These are phyloP conservation scores for Hirschfeldia incana DNA, from an alignment of 345 rosid genomes.

Conservation along the genomic window DNA sequence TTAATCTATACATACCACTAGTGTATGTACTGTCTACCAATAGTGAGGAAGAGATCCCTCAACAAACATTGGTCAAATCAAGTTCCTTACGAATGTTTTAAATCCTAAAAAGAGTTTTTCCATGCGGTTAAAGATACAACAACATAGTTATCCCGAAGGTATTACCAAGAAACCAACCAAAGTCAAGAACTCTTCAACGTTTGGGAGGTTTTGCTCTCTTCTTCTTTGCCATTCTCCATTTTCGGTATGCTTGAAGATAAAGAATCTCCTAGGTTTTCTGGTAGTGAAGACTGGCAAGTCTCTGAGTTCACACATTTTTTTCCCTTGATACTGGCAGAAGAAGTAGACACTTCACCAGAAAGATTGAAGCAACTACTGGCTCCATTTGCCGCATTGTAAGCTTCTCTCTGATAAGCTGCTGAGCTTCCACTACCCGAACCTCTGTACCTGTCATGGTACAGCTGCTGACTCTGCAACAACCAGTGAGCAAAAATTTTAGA, in stretches of 20 bases:
- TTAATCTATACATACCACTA: not conserved
- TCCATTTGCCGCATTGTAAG: slow-evolving; percentile 18
- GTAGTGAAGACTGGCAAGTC: slow-evolving; percentile 17
- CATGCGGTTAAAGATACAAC: slow-evolving; percentile 9
- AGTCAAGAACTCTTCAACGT: slow-evolving; percentile 21
- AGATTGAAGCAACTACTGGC: slow-evolving; percentile 32
- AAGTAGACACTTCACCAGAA: slow-evolving; percentile 51
- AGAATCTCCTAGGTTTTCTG: slow-evolving; percentile 25
- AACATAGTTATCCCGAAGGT: slow-evolving; percentile 10
- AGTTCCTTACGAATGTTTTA: slow-evolving; percentile 12
- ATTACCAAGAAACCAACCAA: slow-evolving; percentile 22
- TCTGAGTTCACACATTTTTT: slow-evolving; percentile 21
- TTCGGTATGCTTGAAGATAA: slow-evolving; percentile 31
- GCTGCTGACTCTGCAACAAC: slow-evolving; percentile 47
- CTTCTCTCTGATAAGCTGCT: slow-evolving; percentile 29
- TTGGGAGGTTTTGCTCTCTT: slow-evolving; percentile 25
- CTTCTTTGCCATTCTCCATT: slow-evolving; percentile 28
- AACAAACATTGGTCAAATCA: slow-evolving; percentile 17
- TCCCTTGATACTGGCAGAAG: slow-evolving; percentile 42
- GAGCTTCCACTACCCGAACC: slow-evolving; percentile 4
- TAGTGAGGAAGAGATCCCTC: slow-evolving; percentile 24
- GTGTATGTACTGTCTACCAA: slow-evolving; percentile 1
- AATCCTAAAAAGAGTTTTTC: slow-evolving; percentile 22
- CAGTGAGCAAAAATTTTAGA: slow-evolving; percentile 20
- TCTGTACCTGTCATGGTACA: slow-evolving; percentile 13